Base-by-base conservation (phyloP, 305 asterid species). In the Euphrasia arctica region DNA sequence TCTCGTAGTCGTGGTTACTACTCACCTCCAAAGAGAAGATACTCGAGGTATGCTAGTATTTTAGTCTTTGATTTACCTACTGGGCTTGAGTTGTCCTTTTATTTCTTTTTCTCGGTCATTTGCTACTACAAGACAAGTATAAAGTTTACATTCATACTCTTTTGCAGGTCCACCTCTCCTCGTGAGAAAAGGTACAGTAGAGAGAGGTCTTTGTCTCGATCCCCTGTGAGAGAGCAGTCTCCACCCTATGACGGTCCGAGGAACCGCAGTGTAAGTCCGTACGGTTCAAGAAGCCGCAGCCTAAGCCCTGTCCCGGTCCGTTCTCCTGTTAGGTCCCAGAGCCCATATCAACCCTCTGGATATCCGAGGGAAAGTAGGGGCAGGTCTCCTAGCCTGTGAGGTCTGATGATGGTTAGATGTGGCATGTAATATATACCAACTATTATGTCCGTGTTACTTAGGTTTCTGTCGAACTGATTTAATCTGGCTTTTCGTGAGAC, bases 1-100 rank as follows among this genome's bases (percentile, higher is more conserved):
- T 82, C 95, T 22, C 89, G 63, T 31, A 69, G 81, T 69, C 95
- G 82, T 59, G 95, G 80, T 39, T 82, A 91, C 76, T 82, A 82
- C 60, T 79, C n/a, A n/a, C n/a, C 96, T 43, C 85, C 95, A 6
- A 89, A 77, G 85, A 81, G 96, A 72, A 80, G 95, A 64, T 73
- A 80, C 80, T 85, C 95, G 1, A 85, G 98, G 98, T 85, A 65
- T 28, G 64, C 0, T 48, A 0, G 6, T 25, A 60, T 45, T 45
- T 41, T 7, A 41, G 45, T 5, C 8, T 9, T 41, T 5, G 45
- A 3, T 41, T 9, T 2, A 1, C 45, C 11, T 41, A 4, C 0
- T 39, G 7, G 45, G 45, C 8, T 41, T 5, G 11, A 3, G 32
- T 29, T 2, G 32, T 1, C 3, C 4, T 29, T 2, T 29, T 29